These are phyloP conservation scores for Metschnikowia borealis DNA, from an alignment of 805 yeast species.

Conservation along the genomic window DNA sequence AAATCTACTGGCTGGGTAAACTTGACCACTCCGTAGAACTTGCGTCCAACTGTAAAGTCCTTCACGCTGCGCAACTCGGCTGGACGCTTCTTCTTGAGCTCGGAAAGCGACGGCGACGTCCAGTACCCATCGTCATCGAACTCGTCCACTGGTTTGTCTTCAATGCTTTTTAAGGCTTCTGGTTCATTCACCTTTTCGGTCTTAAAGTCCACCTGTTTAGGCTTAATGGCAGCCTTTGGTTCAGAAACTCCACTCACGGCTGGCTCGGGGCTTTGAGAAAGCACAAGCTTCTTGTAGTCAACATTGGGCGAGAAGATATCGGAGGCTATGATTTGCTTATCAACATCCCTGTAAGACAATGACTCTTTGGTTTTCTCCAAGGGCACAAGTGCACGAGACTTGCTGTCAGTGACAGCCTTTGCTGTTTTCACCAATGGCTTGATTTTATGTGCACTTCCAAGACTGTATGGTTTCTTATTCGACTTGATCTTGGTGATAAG, in stretches of 20 bases:
- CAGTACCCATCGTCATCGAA: slow-evolving; percentile 77
- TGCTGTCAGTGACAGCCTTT: background rate
- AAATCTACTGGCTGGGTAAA: slow-evolving; percentile 83
- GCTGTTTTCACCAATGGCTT: slow-evolving; percentile 46
- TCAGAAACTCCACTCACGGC: background rate
- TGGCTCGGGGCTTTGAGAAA: slow-evolving; percentile 20
- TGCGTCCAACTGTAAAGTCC: slow-evolving; percentile 73
- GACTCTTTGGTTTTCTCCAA: background rate
- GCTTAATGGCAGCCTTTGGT: slow-evolving; percentile 12
- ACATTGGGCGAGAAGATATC: slow-evolving; percentile 65
- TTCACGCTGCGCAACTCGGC: slow-evolving; percentile 60
- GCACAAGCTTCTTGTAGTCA: slow-evolving; percentile 50
- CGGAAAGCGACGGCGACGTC: slow-evolving; percentile 72
- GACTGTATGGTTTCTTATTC: slow-evolving; percentile 55
- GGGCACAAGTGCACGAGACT: background rate
- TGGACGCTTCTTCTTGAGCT: slow-evolving; percentile 55
- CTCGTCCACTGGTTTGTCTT: slow-evolving; percentile 23
- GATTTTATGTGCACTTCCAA: slow-evolving; percentile 54
- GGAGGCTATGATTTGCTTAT: slow-evolving; percentile 65
- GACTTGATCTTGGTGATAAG: slow-evolving; percentile 19
- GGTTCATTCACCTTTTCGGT: slow-evolving; percentile 8
- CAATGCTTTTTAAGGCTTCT: slow-evolving; percentile 11
- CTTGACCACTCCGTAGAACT: slow-evolving; percentile 70
- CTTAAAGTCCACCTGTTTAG: slow-evolving; percentile 34
- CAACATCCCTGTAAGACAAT: slow-evolving; percentile 38